These are phyloP conservation scores for Cryptococcus jaspeensis DNA, from an alignment of 1,284 basidiomycete genomes.

Conservation along the genomic window DNA sequence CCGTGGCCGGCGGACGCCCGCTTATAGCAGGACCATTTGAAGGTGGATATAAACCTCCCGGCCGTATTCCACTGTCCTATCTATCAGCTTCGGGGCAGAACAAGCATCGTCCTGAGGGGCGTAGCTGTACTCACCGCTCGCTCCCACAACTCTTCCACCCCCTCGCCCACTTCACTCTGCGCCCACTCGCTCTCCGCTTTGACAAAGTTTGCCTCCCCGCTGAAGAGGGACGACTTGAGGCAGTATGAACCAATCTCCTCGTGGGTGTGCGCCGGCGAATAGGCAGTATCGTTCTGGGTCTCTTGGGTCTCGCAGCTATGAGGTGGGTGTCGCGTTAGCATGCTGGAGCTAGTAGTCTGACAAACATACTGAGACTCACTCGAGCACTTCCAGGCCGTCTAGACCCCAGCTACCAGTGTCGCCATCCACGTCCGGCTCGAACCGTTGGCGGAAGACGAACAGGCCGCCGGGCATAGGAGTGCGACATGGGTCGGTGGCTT, in stretches of 20 bases:
- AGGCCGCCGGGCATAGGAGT: constrained; percentile 41
- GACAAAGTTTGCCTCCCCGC: constrained; percentile 27
- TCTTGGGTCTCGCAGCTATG: constrained; percentile 23
- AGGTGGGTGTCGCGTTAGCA: background rate
- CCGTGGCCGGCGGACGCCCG: constrained; percentile 19
- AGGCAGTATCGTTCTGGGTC: constrained; percentile 9
- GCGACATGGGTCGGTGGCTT: constrained; percentile 37
- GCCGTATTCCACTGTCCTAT: constrained; percentile 43
- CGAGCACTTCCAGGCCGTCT: constrained; percentile 43
- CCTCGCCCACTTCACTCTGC: constrained; percentile 48
- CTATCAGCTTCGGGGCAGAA: background rate
- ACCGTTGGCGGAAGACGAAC: constrained; percentile 46
- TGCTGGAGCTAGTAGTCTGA: background rate
- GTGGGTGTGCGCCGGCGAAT: constrained; percentile 30
- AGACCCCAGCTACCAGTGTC: constrained; percentile 49
- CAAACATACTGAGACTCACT: constrained; percentile 27
- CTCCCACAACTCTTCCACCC: constrained; percentile 51
- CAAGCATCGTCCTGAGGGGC: background rate
- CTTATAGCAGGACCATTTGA: constrained; percentile 27
- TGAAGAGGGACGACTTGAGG: constrained; percentile 28
- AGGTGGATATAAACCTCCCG: constrained; percentile 45
- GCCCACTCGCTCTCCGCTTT: constrained; percentile 47
- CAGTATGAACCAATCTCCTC: constrained; percentile 46
- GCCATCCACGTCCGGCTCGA: constrained; percentile 43
- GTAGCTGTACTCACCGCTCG: constrained; percentile 36